A percentile compares a stretch with the other conserved stretches of the same genome.
phyloP scores from a whole-genome alignment of 257 asterid species.

The Striga asiatica region DNA sequence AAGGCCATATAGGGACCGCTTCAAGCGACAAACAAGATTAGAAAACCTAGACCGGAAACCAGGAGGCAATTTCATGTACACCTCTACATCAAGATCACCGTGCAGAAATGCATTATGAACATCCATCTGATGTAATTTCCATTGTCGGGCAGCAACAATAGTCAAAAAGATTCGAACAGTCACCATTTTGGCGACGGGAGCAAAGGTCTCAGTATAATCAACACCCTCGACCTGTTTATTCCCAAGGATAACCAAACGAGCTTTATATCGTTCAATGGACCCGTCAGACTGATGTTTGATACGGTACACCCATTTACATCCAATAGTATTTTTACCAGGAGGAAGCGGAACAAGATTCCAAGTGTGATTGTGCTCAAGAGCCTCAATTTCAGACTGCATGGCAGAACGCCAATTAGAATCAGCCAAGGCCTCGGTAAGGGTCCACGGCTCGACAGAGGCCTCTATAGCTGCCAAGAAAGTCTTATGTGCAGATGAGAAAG shows the following conservation, averaged over 20 bases:
- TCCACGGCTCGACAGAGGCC: too few relatives aligned
- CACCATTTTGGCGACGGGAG: background rate
- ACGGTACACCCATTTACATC: background rate
- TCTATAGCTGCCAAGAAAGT: too few relatives aligned
- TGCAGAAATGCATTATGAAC: background rate
- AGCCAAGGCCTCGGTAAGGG: too few relatives aligned
- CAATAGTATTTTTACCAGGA: background rate
- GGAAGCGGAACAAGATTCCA: too few relatives aligned
- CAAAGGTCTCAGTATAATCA: background rate
- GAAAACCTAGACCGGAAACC: background rate
- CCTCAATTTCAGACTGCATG: too few relatives aligned
- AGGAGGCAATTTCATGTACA: background rate
- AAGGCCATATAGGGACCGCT: too few relatives aligned
- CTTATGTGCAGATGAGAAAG: too few relatives aligned
- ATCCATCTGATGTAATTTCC: background rate
- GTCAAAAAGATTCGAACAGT: background rate
- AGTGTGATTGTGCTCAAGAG: too few relatives aligned
- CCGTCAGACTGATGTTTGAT: background rate
- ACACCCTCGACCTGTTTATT: background rate
- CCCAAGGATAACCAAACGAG: background rate
- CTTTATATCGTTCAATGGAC: background rate
- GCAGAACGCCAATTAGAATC: too few relatives aligned
- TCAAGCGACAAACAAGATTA: background rate
- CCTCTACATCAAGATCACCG: background rate
- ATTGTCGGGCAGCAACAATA: background rate